Evolutionary conservation across 176 grass and related monocot species (phyloP), one percentile per base, ranked within the genome.

Genomic region (Neostapfia colusana): DNA sequence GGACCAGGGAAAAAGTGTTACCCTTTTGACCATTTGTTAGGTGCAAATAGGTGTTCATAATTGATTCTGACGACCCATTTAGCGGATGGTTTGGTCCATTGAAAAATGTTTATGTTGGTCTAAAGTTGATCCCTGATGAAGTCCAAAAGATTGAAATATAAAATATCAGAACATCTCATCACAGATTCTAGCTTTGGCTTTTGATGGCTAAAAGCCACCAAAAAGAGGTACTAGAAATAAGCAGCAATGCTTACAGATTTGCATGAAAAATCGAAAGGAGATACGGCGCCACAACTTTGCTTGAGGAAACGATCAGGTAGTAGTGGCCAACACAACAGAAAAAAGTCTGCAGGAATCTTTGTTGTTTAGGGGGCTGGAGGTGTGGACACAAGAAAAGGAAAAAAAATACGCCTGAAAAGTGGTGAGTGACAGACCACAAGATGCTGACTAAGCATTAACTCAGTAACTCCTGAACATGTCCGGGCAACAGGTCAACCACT

Each of bases 361-460:
- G 43, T 38, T 62, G 35, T 64, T 83, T 13, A 75, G 79, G 82
- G 69, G n/a, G n/a, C 36, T 60, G 10, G 24, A 13, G 57, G 4
- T 7, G 10, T 70, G 27, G 46, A 79, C 75, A 16, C 63, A 51
- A 79, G 11, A 57, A 80, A 79, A 87, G 50, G n/a, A n/a, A n/a
- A 43, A 40, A 66, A 78, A 83, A 73, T 79, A 82, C 58, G 59
- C 79, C 67, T 82, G 67, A 83, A 78, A 87, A 87, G 73, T 78
- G 49, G n/a, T n/a, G n/a, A n/a, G n/a, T n/a, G n/a, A n/a, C n/a
- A n/a, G n/a, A 51, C 53, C 25, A 35, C 79, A 67, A 36, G 69
- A 42, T 78, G 73, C 64, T 59, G 80, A 73, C 67, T 42, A 87
- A 48, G 50, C 85, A 73, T 78, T 88, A 74, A 46, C 53, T 27